Evolutionary conservation across 75 land plant genomes (phyloP).

Genomic region (Cupressus sempervirens): DNA sequence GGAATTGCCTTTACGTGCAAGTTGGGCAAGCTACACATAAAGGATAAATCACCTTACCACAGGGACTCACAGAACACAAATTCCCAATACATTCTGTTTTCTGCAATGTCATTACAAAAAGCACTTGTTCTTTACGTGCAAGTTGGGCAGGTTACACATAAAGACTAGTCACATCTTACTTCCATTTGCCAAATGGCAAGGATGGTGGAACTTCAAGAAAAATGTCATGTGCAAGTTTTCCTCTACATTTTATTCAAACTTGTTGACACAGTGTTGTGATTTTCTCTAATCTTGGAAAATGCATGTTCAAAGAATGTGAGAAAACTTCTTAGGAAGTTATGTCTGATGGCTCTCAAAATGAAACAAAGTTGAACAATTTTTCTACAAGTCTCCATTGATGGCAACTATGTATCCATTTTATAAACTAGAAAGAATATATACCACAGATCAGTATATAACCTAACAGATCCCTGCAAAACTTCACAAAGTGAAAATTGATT

Average conservation of each 20-base stretch:
- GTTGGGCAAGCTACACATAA: too few relatives aligned
- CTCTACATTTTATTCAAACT: not conserved
- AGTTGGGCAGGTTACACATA: not conserved
- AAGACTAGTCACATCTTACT: not conserved
- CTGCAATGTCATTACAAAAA: not conserved
- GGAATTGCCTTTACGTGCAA: too few relatives aligned
- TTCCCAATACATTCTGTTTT: not conserved
- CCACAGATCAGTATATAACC: not conserved
- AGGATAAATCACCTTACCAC: not conserved
- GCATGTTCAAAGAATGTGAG: not conserved
- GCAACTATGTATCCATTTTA: not conserved
- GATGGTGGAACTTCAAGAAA: not conserved
- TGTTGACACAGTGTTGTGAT: not conserved
- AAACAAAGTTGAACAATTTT: not conserved
- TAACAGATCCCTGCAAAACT: not conserved
- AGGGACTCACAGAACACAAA: not conserved
- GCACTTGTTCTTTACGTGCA: not conserved
- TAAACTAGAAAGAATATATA: not conserved
- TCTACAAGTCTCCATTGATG: not conserved
- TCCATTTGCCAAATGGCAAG: not conserved
- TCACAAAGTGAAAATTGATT: not conserved
- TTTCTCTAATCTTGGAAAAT: not conserved
- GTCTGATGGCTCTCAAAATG: not conserved
- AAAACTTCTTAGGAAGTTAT: not conserved
- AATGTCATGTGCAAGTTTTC: not conserved